Evolutionary conservation across 1,284 basidiomycete genomes (phyloP).

Genomic region (Cutaneotrichosporon sp.): DNA sequence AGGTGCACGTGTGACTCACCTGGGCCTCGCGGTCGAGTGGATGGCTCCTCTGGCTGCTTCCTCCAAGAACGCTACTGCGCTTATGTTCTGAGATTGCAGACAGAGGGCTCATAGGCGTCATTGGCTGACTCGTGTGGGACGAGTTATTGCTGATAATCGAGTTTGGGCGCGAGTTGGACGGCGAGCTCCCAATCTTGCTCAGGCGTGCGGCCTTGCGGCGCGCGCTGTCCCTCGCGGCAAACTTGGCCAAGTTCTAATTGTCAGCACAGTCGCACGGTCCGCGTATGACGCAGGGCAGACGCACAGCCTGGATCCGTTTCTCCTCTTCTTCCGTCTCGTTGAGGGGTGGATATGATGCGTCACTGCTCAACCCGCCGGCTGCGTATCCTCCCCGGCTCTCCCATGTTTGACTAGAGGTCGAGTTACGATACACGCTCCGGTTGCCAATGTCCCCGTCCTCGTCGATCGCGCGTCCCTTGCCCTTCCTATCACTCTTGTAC

Average conservation of each 20-base stretch:
- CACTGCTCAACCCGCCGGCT: constrained; percentile 31
- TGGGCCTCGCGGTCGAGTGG: constrained; percentile 16
- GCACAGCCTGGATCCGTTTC: constrained; percentile 47
- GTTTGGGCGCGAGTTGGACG: constrained; percentile 3
- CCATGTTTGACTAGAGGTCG: constrained; percentile 13
- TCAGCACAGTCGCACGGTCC: constrained; percentile 14
- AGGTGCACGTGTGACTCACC: constrained; percentile 24
- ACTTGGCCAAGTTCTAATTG: constrained; percentile 47
- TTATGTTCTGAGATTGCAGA: constrained; percentile 26
- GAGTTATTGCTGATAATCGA: constrained; percentile 17
- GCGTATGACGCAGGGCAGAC: constrained; percentile 13
- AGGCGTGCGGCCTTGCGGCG: constrained; percentile 41
- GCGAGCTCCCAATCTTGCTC: not conserved
- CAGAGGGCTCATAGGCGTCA: constrained; percentile 14
- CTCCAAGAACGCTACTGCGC: constrained; percentile 31
- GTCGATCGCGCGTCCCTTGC: constrained; percentile 24
- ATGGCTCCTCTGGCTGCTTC: constrained; percentile 22
- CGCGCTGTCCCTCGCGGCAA: constrained; percentile 48
- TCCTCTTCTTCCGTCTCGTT: constrained; percentile 49
- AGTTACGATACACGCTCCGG: constrained; percentile 10
- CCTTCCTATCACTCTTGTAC: constrained; percentile 18
- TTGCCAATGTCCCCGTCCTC: constrained; percentile 28
- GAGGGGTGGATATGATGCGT: constrained; percentile 42
- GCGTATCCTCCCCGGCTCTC: not conserved
- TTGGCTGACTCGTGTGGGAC: not conserved